Evolutionary conservation across 2,329 filamentous ascomycete species (phyloP).

Genomic region (Paraphoma sp.): DNA sequence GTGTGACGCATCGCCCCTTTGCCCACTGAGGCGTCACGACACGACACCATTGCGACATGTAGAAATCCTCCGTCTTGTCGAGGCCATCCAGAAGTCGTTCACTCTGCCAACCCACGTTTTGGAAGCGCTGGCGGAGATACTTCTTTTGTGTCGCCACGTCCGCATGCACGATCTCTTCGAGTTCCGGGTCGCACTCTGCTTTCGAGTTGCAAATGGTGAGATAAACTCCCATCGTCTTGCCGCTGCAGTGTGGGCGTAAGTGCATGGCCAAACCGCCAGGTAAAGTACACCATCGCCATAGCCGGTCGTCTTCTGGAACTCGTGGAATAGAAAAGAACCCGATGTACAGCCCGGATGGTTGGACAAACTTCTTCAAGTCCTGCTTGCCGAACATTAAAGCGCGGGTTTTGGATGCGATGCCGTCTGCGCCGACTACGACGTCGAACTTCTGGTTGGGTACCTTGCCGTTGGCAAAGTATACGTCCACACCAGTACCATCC

Average conservation of each 20-base stretch:
- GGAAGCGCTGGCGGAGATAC: constrained; percentile 41
- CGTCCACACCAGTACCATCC: constrained; percentile 25
- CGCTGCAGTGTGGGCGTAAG: constrained; percentile 33
- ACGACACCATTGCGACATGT: constrained; percentile 52
- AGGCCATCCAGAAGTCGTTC: constrained; percentile 54
- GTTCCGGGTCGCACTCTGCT: constrained; percentile 10
- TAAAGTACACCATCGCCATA: constrained; percentile 36
- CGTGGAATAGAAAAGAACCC: constrained; percentile 41
- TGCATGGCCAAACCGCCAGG: constrained; percentile 29
- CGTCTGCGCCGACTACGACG: constrained; percentile 39
- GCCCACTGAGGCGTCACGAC: constrained; percentile 56
- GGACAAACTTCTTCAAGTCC: constrained; percentile 20
- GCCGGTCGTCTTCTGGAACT: constrained; percentile 19
- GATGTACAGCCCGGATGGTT: constrained; percentile 34
- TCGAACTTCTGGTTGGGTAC: constrained; percentile 31
- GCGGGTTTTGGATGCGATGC: constrained; percentile 31
- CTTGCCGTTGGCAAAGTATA: constrained; percentile 25
- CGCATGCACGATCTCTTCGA: constrained; percentile 28
- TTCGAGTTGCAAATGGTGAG: constrained; percentile 28
- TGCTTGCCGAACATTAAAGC: constrained; percentile 32
- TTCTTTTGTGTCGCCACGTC: constrained; percentile 52
- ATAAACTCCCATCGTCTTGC: constrained; percentile 33
- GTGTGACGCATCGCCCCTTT: constrained; percentile 56
- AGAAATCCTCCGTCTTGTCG: constrained; percentile 53
- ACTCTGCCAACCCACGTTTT: constrained; percentile 55